Conservation (phyloP, 2,329 filamentous ascomycete species). For the Metarhizium humberi region DNA sequence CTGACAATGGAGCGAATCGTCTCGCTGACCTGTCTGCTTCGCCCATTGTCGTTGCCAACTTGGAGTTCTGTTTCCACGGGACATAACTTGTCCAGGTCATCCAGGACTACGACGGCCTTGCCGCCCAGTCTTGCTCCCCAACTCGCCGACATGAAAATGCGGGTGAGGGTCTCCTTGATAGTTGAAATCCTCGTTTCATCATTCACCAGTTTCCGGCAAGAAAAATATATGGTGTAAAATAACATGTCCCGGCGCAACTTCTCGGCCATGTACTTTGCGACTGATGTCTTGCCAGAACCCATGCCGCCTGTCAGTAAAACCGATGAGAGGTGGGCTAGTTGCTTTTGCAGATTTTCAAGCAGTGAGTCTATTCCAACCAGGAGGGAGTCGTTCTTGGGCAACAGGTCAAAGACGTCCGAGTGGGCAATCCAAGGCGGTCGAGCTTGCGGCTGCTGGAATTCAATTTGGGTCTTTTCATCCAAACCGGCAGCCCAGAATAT, state of each 20-base stretch:
- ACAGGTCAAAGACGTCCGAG: conserved; percentile 39
- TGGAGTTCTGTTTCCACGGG: conserved; percentile 91
- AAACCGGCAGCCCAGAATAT: conserved; percentile 67
- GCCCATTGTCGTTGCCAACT: conserved; percentile 84
- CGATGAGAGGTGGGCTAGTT: conserved; percentile 78
- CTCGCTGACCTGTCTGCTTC: conserved; percentile 88
- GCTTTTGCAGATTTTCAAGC: conserved; percentile 61
- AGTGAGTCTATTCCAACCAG: conserved; percentile 81
- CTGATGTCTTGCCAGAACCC: conserved; percentile 80
- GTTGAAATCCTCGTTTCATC: conserved; percentile 84
- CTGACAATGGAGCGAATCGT: conserved; percentile 72
- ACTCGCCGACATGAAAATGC: conserved; percentile 78
- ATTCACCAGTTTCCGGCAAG: conserved; percentile 77
- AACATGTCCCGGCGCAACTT: conserved; percentile 62
- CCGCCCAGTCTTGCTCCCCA: conserved; percentile 89
- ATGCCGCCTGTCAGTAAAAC: conserved; percentile 82
- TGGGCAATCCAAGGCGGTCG: conserved; percentile 48
- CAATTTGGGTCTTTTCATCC: conserved; percentile 63
- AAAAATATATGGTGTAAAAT: conserved; percentile 77
- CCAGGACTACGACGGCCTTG: conserved; percentile 73
- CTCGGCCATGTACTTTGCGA: conserved; percentile 68
- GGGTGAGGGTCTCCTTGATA: conserved; percentile 79
- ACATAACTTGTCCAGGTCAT: conserved; percentile 88
- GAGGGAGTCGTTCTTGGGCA: conserved; percentile 44
- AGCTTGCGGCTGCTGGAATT: conserved; percentile 66